Conservation (phyloP, 1,139 yeast genomes). For the Nakaseomyces bracarensis region DNA sequence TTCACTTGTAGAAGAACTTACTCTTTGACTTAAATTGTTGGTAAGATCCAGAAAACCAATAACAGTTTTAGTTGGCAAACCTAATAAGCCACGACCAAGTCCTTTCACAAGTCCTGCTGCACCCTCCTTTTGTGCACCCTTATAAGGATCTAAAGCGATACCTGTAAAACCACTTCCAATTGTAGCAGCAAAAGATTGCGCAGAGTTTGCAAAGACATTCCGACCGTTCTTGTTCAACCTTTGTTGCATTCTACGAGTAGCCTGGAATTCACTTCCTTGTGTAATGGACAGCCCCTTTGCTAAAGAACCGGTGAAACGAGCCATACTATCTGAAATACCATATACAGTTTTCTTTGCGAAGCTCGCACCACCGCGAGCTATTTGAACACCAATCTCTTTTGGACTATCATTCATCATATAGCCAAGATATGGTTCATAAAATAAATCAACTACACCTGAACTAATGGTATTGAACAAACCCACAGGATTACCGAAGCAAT, state of each 20-base stretch:
- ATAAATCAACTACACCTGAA: constrained; percentile 92
- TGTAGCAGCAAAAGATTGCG: constrained; percentile 81
- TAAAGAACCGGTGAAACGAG: constrained; percentile 86
- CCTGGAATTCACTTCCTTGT: constrained; percentile 78
- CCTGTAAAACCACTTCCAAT: constrained; percentile 85
- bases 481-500: constrained; percentile 92
- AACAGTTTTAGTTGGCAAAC: constrained; percentile 93
- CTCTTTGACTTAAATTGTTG: constrained; percentile 88
- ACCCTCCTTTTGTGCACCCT: constrained; percentile 81
- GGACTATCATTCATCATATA: constrained; percentile 90
- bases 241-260: constrained; percentile 62
- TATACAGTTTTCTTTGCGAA: constrained; percentile 90
- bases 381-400: constrained; percentile 87
- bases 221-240: constrained; percentile 81
- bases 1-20: constrained; percentile 77
- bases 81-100: constrained; percentile 87
- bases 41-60: constrained; percentile 93
- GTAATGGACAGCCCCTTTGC: constrained; percentile 93
- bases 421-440: constrained; percentile 96
- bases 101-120: constrained; percentile 90
- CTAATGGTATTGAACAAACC: constrained; percentile 88
- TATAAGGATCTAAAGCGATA: constrained; percentile 80
- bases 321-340: constrained; percentile 88
- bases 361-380: constrained; percentile 93
- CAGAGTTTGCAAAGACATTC: constrained; percentile 82